Evolutionary conservation across 2,329 filamentous ascomycete species (phyloP), one percentile per base, ranked within the genome.

Genomic region (Fusarium fujikuroi): DNA sequence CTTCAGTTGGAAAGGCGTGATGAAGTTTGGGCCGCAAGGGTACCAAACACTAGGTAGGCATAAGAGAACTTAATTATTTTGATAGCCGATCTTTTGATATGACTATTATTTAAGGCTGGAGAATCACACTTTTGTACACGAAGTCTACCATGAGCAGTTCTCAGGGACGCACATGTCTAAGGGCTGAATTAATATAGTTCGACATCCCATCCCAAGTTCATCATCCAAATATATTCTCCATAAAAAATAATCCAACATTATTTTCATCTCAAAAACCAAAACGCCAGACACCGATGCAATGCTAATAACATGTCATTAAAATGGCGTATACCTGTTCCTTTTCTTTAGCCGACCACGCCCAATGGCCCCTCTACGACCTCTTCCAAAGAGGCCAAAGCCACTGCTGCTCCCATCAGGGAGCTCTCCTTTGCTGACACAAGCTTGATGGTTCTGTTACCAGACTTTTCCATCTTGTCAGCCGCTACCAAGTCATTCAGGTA

Each of bases 341-440:
- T 21, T 19, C 25, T 47, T 73, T 37, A 73, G 30, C 71, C 59
- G 19, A 69, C 63, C 47, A 74, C 63, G 15, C 71, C 71, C n/a
- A 74, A 42, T 30, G 71, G 59, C 19, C 71, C 71, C 46, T 66
- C 63, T 36, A 60, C 72, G 12, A 72, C 60, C 21, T 73, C 69
- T 47, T 81, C 78, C 23, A 82, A 65, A 37, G 82, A 84, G 23
- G 89, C 89, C 50, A 91, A 85, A 4, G 92, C 91, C 19, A 95
- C 92, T 3, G 92, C 93, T 7, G 93, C 93, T 7, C 93, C 93
- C 47, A 92, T 87, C 60, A 95, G 86, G 3, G 92, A 93, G 76
- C 92, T 94, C 81, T 95, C 93, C 63, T 90, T 86, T 18, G 92
- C 92, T 53, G 91, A 87, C 56, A 93, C 90, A 30, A 95, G 85